Percentiles rank a stretch among this genome's conserved stretches.
These are phyloP conservation scores for Ophiostoma australiae DNA, from an alignment of 2,329 filamentous ascomycete genomes.

Conservation along the genomic window DNA sequence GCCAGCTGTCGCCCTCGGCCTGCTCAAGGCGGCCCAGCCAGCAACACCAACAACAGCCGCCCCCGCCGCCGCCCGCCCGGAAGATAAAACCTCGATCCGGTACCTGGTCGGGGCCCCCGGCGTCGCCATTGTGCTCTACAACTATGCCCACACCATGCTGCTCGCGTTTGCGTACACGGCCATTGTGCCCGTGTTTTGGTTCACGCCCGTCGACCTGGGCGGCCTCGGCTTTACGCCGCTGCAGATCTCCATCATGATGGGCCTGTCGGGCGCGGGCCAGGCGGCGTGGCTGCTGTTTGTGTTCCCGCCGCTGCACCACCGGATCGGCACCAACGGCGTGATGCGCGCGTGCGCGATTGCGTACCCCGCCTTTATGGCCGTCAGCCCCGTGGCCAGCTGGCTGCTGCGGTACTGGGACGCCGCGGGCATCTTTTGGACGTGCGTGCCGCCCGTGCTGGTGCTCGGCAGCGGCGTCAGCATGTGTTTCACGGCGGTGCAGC, in stretches of 20 bases:
- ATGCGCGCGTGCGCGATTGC: conserved; percentile 52
- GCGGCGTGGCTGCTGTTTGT: conserved; percentile 64
- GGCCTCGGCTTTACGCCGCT: conserved; percentile 59
- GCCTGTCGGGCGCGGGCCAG: conserved; percentile 59
- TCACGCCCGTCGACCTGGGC: conserved; percentile 56
- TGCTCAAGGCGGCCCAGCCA: not conserved
- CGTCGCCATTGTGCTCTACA: conserved; percentile 59
- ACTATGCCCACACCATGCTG: conserved; percentile 62
- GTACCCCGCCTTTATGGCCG: conserved; percentile 61
- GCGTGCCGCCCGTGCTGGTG: conserved; percentile 41
- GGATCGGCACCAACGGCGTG: conserved; percentile 61
- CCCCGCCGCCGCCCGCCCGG: not conserved
- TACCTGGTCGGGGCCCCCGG: conserved; percentile 59
- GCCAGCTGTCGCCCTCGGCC: not conserved
- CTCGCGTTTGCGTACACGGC: conserved; percentile 69
- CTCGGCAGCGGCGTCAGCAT: conserved; percentile 62
- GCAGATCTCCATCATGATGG: conserved; percentile 64
- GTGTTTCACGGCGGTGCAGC: conserved; percentile 66
- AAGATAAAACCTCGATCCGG: conserved; percentile 37
- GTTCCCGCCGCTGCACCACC: conserved; percentile 64
- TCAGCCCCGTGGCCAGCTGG: conserved; percentile 50
- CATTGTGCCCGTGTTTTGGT: conserved; percentile 64
- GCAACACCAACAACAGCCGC: not conserved
- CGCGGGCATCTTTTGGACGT: conserved; percentile 52
- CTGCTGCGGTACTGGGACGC: conserved; percentile 45